Conservation (phyloP, 2,329 filamentous ascomycete species). For the Fusarium vanettenii region DNA sequence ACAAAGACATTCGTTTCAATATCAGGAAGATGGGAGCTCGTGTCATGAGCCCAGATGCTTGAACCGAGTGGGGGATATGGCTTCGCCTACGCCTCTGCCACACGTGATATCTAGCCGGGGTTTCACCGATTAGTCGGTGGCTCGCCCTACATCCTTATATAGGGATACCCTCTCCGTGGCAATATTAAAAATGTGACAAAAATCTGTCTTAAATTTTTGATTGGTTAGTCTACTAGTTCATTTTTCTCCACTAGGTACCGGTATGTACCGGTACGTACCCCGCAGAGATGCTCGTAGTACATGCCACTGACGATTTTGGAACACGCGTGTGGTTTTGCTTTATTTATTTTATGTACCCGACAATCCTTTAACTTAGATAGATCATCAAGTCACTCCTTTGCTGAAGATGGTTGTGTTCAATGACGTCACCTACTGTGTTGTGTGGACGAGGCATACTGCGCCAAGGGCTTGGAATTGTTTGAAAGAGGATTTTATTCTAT, state of each 20-base stretch:
- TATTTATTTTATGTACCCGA: not conserved
- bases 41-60: not conserved
- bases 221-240: too few relatives aligned
- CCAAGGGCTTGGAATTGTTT: not conserved
- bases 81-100: not conserved
- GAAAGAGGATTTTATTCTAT: not conserved
- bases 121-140: too few relatives aligned
- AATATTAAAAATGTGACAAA: too few relatives aligned
- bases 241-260: too few relatives aligned
- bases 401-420: not conserved
- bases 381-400: not conserved
- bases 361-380: not conserved
- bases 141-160: too few relatives aligned
- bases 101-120: too few relatives aligned
- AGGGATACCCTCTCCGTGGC: too few relatives aligned
- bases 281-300: too few relatives aligned
- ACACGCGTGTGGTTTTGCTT: not conserved
- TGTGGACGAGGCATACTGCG: not conserved
- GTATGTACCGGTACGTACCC: too few relatives aligned
- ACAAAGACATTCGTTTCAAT: not conserved
- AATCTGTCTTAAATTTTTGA: too few relatives aligned
- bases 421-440: not conserved
- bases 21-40: not conserved
- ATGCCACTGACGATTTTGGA: not conserved
- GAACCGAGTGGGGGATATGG: not conserved